Evolutionary conservation across 1,284 basidiomycete genomes (phyloP), one percentile per base, ranked within the genome.

Genomic region (Malassezia pachydermatis): DNA sequence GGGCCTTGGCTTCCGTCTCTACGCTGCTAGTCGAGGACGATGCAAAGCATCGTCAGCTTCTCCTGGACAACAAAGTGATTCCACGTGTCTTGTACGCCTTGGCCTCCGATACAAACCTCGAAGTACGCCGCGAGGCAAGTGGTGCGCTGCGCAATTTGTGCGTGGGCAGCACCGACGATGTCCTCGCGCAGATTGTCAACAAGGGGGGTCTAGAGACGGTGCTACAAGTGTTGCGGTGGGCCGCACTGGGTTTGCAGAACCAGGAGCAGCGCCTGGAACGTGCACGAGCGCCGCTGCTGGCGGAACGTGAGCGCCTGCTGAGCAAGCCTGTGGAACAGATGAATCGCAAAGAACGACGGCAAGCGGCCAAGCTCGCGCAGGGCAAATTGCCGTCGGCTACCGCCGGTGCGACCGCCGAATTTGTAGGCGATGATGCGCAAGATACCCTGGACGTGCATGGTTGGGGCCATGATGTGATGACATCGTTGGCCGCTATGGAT

Each of bases 301-400:
- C 59, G 34, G 57, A 58, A 16, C 50, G 56, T 37, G 58, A 55
- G n/a, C 40, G 53, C 5, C 47, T 60, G 3, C 48, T 61, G 10
- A 40, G 59, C 14, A 69, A 66, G 50, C 59, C 65, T 10, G 42
- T 60, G 40, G 68, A 66, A 16, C 48, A 69, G 46, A 64, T 71
- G 65, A 71, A 71, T 54, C 60, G 63, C 34, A 71, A 71, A 56
- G 63, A 71, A 43, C 63, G 58, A 44, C 46, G 68, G 11, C 65
- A 64, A 34, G 61, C 62, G 3, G 55, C 65, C 23, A 69, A 65
- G 35, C 51, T 65, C n/a, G 56, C 54, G 1, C 48, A 56, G 13
- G 63, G 58, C 20, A 59, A 54, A 36, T 39, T 60, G 25, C 56
- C 58, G 8, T 41, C 48, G 13, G 29, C 55, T 5, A 54, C 52